Evolutionary conservation across 768 basidiomycete genomes (phyloP), one percentile per base, ranked within the genome.

Genomic region (Sistotremastrum suecicum): DNA sequence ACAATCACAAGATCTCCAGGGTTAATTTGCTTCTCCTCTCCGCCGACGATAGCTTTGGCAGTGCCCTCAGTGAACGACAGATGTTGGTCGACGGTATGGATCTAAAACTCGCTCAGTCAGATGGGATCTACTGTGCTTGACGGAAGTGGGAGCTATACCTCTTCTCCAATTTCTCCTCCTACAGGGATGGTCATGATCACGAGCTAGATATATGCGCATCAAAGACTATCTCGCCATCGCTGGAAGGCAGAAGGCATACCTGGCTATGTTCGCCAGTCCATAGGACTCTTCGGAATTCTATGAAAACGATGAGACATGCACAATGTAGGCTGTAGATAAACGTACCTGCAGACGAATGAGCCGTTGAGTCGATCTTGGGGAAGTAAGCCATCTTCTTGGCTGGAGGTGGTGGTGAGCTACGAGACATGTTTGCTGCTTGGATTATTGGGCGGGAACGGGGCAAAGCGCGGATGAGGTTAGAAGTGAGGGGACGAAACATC

Each of bases 141-240:
- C 39, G 31, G 7, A 28, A 28, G 6, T 40, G 39, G 31, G 39
- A 10, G 37, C 5, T 10, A 6, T 7, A 60, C 60, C 55, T 61
- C 63, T 50, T 63, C 61, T 8, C 63, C 64, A 38, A 66, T 66
- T 37, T 66, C 63, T 2, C 63, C 64, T 3, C 57, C 60, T 6
- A 60, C 57, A 2, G 64, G 64, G 33, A 66, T 55, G 30, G 64
- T 66, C 64, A 66, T 66, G 34, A 61, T 49, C 11, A 64, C 64
- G 35, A 66, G 45, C 53, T 66, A 63, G 36, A 20, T 20, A 20
- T 20, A 20, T 20, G 20, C 20, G 20, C 20, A 20, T 20, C 2
- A 20, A 20, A 20, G 20, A 20, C 20, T 20, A 20, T 20, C 20
- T 20, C 20, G 20, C 20, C 20, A 20, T 20, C 20, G 20, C 20